These are phyloP conservation scores for Chaetomium globosum DNA, from an alignment of 2,329 filamentous ascomycete species.

Conservation along the genomic window DNA sequence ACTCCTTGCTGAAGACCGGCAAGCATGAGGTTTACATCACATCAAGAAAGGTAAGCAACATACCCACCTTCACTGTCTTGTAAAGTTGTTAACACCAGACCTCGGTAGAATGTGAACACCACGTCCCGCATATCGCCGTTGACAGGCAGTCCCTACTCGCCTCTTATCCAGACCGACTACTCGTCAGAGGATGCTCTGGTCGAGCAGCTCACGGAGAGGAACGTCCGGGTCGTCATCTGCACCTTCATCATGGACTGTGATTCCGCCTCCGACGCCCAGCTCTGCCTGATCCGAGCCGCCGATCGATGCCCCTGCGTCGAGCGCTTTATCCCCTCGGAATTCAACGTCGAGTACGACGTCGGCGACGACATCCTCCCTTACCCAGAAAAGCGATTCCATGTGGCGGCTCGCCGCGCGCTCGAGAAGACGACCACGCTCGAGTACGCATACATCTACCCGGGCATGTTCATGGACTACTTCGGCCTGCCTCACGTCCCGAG, in stretches of 20 bases:
- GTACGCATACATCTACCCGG: slow-evolving; percentile 4
- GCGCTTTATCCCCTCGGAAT: slow-evolving; percentile 2
- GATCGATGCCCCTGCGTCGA: not conserved
- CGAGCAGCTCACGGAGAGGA: slow-evolving; percentile 1
- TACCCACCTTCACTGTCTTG: not conserved
- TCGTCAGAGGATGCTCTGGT: not conserved
- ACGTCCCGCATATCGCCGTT: slow-evolving; percentile 3
- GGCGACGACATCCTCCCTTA: not conserved
- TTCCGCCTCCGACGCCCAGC: slow-evolving; percentile 1
- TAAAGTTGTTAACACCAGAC: slow-evolving; percentile 1
- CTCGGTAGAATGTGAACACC: slow-evolving; percentile 5
- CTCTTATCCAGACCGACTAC: slow-evolving; percentile 2
- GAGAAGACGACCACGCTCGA: not conserved
- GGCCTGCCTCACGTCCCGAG: not conserved
- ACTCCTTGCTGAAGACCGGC: not conserved
- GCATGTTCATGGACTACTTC: slow-evolving; percentile 5
- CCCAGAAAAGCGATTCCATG: slow-evolving; percentile 1
- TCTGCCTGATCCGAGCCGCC: slow-evolving; percentile 1
- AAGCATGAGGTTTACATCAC: not conserved
- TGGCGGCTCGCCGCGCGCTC: not conserved
- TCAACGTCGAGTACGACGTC: slow-evolving; percentile 3
- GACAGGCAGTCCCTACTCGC: not conserved
- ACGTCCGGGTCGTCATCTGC: slow-evolving; percentile 1
- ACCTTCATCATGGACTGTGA: slow-evolving; percentile 5
- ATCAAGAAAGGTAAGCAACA: slow-evolving; percentile 1